phyloP scores from a whole-genome alignment of 2,329 filamentous ascomycete species.

The Botrytis byssoidea region DNA sequence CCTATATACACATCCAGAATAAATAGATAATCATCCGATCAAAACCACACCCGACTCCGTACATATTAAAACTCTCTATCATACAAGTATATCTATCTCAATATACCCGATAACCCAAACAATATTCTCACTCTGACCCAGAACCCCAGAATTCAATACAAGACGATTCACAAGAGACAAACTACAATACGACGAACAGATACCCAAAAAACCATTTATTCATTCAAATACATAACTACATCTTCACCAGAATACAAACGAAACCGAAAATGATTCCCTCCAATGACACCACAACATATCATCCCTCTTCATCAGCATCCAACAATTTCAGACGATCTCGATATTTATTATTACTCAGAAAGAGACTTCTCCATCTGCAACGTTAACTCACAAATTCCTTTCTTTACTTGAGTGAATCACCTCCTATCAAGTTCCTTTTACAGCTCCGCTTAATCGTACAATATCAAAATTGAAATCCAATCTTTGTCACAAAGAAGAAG shows the following conservation, averaged over 20 bases:
- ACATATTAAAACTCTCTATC: fast-evolving
- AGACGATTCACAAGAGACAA: background rate
- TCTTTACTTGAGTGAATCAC: too few species aligned
- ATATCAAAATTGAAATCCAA: background rate
- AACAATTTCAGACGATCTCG: too few species aligned
- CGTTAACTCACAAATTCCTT: too few species aligned
- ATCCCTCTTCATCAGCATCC: background rate
- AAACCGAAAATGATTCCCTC: background rate
- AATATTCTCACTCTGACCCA: fast-evolving
- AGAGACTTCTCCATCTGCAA: too few species aligned
- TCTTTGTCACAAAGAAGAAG: background rate
- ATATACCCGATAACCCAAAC: background rate
- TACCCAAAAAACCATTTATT: too few species aligned
- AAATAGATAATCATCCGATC: background rate
- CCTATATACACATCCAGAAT: background rate
- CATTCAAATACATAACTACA: too few species aligned
- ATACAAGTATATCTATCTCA: background rate
- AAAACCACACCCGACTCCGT: background rate
- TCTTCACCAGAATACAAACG: too few species aligned
- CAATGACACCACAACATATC: background rate
- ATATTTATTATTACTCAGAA: too few species aligned
- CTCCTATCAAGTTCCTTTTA: too few species aligned
- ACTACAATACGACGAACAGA: background rate
- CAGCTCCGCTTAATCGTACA: background rate
- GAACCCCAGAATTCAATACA: fast-evolving